Conservation (phyloP, 2,329 filamentous ascomycete genomes). For the Xenosphaeropsis pyriputrescens region DNA sequence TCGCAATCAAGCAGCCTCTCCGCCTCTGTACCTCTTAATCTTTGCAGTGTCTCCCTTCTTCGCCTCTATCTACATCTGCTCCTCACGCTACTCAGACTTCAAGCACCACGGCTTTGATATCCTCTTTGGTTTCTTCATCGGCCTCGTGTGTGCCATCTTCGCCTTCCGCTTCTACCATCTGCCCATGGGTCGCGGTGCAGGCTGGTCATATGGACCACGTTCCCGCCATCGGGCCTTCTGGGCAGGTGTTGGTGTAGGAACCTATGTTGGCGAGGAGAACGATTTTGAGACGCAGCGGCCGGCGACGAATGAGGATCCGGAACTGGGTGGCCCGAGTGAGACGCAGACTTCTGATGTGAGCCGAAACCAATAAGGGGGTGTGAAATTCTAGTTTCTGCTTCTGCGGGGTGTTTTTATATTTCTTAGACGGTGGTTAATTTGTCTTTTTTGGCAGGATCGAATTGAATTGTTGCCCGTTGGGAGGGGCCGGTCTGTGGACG, state of each 20-base stretch:
- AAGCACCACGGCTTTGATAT: conserved; percentile 91
- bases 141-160: conserved; percentile 54
- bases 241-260: conserved; percentile 45
- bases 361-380: too few species aligned
- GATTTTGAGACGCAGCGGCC: too few species aligned
- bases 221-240: conserved; percentile 62
- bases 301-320: too few species aligned
- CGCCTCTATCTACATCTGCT: conserved; percentile 65
- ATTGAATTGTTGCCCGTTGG: too few species aligned
- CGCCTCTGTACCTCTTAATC: conserved; percentile 65
- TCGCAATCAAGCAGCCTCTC: conserved; percentile 64
- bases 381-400: too few species aligned
- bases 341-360: too few species aligned
- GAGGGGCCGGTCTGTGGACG: too few species aligned
- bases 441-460: too few species aligned
- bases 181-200: conserved; percentile 62
- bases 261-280: conserved; percentile 12
- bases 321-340: too few species aligned
- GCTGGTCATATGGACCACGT: conserved; percentile 81
- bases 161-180: conserved; percentile 79
- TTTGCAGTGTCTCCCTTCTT: conserved; percentile 58
- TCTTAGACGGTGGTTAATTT: too few species aligned
- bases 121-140: conserved; percentile 70
- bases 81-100: conserved; percentile 77
- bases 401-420: too few species aligned